phyloP scores from a whole-genome alignment of 2,329 filamentous ascomycete species.

The Xylaria sp. region DNA sequence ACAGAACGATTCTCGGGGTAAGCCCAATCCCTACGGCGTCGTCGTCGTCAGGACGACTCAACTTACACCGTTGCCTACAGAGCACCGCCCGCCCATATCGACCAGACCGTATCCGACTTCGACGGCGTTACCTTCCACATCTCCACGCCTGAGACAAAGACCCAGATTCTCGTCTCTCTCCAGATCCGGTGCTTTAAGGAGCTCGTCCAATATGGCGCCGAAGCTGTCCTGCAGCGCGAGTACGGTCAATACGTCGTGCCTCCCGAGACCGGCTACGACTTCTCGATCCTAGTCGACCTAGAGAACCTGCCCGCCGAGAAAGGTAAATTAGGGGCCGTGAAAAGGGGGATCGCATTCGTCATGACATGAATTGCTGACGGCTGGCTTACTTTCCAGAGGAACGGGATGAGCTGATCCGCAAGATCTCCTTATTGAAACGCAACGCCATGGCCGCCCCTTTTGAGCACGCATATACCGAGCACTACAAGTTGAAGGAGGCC shows the following conservation, averaged over 20 bases:
- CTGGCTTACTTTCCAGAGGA: conserved; percentile 53
- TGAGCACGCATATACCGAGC: conserved; percentile 92
- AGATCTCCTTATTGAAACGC: conserved; percentile 88
- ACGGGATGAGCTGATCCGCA: conserved; percentile 77
- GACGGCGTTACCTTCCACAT: conserved; percentile 98
- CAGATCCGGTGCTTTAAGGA: conserved; percentile 93
- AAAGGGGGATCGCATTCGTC: neutral
- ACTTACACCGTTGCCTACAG: conserved; percentile 47
- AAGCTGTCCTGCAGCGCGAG: conserved; percentile 86
- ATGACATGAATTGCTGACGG: conserved; percentile 14
- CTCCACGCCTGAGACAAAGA: conserved; percentile 89
- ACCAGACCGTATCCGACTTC: conserved; percentile 98
- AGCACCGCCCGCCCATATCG: conserved; percentile 79
- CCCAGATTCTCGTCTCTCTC: conserved; percentile 90
- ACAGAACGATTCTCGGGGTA: conserved; percentile 92
- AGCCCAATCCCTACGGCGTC: conserved; percentile 20
- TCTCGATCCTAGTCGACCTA: conserved; percentile 85
- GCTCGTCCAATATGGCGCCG: conserved; percentile 85
- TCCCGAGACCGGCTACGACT: conserved; percentile 90
- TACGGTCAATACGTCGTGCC: conserved; percentile 87
- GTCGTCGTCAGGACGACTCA: conserved; percentile 17
- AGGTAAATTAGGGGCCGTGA: conserved; percentile 40
- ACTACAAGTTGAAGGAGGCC: conserved; percentile 78
- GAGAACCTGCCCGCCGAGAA: conserved; percentile 78
- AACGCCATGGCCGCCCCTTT: conserved; percentile 99